These are phyloP conservation scores for Garcia nutans DNA, from an alignment of 345 rosid species.

Conservation along the genomic window DNA sequence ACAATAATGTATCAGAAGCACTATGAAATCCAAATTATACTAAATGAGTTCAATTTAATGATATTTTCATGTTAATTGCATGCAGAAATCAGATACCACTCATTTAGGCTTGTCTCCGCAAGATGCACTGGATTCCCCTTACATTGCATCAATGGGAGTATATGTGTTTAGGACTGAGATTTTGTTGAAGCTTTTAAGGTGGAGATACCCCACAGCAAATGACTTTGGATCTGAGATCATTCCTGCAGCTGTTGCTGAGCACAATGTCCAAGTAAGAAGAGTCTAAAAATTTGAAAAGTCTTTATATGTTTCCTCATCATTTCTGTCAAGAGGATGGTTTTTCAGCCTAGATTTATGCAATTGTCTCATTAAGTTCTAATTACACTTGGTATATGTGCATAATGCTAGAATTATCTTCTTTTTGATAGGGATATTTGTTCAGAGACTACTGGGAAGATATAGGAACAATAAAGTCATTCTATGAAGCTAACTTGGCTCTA, in stretches of 20 bases:
- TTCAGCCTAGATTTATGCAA: neutral
- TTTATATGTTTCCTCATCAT: conserved; percentile 5
- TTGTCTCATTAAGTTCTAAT: neutral
- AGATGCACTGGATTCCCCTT: conserved; percentile 63
- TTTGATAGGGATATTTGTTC: conserved; percentile 63
- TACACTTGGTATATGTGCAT: neutral
- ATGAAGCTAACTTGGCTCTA: conserved; percentile 91
- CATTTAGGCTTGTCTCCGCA: conserved; percentile 60
- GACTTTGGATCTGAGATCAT: conserved; percentile 96
- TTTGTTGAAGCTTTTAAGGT: conserved; percentile 66
- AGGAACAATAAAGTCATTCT: conserved; percentile 83
- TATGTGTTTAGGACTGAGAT: conserved; percentile 73
- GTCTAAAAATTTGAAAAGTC: neutral
- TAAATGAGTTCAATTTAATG: neutral
- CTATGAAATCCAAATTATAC: neutral
- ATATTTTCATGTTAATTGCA: neutral
- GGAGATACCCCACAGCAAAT: conserved; percentile 74
- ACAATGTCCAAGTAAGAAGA: conserved; percentile 65
- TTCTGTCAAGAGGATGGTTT: neutral
- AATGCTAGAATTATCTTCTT: neutral
- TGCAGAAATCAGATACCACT: conserved; percentile 77
- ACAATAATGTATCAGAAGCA: neutral
- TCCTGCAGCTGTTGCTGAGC: conserved; percentile 82
- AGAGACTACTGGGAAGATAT: conserved; percentile 97
- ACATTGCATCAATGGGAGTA: conserved; percentile 95